Percentiles rank a stretch among this genome's conserved stretches.
phyloP scores from a whole-genome alignment of 164 flowering plant genomes.

The Taxillus chinensis region DNA sequence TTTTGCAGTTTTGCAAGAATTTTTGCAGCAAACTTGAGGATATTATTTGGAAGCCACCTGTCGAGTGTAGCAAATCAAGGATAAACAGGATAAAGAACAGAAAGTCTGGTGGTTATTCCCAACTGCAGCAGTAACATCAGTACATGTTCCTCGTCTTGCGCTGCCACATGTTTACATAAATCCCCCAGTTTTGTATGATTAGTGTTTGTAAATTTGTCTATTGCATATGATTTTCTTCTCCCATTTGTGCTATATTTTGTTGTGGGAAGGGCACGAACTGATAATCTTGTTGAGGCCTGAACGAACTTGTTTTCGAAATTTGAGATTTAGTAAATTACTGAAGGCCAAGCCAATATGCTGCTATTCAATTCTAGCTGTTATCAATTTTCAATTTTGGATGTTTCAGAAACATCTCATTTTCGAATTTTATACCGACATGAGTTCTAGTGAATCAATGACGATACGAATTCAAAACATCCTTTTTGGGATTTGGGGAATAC shows the following conservation, averaged over 20 bases:
- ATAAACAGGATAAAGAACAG: constrained; percentile 36
- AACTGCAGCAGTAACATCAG: background rate
- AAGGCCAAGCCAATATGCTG: too few relatives aligned
- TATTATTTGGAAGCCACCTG: constrained; percentile 76
- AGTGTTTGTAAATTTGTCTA: background rate
- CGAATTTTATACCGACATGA: too few relatives aligned
- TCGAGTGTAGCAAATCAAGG: constrained; percentile 44
- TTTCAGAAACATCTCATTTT: too few relatives aligned
- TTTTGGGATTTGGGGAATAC: too few relatives aligned
- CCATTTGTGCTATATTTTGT: background rate
- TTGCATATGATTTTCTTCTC: background rate
- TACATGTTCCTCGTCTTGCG: background rate
- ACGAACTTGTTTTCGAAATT: background rate
- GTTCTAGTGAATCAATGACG: too few relatives aligned
- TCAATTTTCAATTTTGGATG: too few relatives aligned
- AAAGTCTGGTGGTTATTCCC: constrained; percentile 5
- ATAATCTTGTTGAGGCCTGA: background rate
- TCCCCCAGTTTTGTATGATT: background rate
- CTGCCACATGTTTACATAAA: background rate
- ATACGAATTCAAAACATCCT: too few relatives aligned
- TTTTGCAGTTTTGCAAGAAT: constrained; percentile 76
- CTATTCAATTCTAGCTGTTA: too few relatives aligned
- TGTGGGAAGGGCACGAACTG: background rate
- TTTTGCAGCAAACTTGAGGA: constrained; percentile 85
- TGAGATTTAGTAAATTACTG: too few relatives aligned